Base-by-base conservation (phyloP, 2,329 filamentous ascomycete genomes). In the Neopestalotiopsis sp. region DNA sequence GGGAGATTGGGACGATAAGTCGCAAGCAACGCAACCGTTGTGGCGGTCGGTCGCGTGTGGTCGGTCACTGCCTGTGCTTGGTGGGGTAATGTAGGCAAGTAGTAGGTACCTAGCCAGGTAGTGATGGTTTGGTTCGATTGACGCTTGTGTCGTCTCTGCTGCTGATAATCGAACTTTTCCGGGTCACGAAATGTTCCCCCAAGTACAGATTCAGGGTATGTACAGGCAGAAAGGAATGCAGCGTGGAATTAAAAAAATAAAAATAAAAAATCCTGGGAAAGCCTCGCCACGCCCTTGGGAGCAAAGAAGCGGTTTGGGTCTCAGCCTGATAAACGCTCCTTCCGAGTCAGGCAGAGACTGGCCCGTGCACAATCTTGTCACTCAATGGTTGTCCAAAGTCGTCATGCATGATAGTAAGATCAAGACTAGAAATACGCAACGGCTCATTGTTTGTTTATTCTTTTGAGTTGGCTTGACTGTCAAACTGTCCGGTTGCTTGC, bases 1-100 rank as follows among this genome's bases (percentile, higher is more conserved):
- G 63, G 63, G 49, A 58, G 49, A 28, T 65, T 45, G 62, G 9
- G 20, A 49, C 30, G 62, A 65, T 65, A 65, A 49, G 57, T 30
- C 28, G 57, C 32, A 38, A 38, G 24, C 24, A 28, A 24, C 20
- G 20, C 20, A 32, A 59, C 30, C 32, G 28, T 60, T 30, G 57
- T 60, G 24, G 57, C 28, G 57, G 24, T 30, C 28, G 57, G 24
- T 30, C 32, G 32, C 32, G 57, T 30, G 32, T 30, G 45, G 45
- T 52, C 17, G 17, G 45, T 52, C 34, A 38, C 34, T 52, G 45
- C 14, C n/a, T 52, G 45, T 52, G 45, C 14, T 52, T 52, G 45
- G 45, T 52, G 45, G 45, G 45, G 45, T 49, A 49, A 10, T 7
- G 6, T 3, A 10, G 6, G 6, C 6, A 49, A 17, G 42, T 52